Percentiles rank a stretch among this genome's conserved stretches.
Evolutionary conservation across 202 grass and related monocot species (phyloP).

Genomic region (Dendrocalamus latiflorus): DNA sequence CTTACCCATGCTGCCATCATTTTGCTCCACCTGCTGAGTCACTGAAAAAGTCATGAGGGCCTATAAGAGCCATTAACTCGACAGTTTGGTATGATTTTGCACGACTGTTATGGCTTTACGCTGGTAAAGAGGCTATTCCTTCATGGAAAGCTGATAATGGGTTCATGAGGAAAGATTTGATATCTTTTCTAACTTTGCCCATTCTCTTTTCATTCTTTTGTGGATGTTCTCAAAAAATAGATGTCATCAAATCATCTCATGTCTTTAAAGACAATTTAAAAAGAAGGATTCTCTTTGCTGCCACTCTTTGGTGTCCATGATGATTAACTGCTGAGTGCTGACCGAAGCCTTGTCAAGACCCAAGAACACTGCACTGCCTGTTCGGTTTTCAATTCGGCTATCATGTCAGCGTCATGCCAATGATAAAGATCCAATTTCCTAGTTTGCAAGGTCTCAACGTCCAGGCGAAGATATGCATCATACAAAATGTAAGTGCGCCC

Average conservation of each 20-base stretch:
- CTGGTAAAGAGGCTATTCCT: constrained; percentile 39
- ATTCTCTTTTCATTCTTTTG: constrained; percentile 46
- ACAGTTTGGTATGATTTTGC: constrained; percentile 30
- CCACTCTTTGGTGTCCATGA: constrained; percentile 42
- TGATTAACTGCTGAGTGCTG: constrained; percentile 44
- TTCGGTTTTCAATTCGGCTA: constrained; percentile 25
- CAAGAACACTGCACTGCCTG: constrained; percentile 27
- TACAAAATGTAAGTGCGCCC: constrained; percentile 39
- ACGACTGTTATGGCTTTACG: constrained; percentile 32
- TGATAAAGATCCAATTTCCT: constrained; percentile 18
- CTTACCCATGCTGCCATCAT: constrained; percentile 31
- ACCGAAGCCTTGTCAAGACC: constrained; percentile 48
- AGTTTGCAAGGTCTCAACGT: constrained; percentile 11
- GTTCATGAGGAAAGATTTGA: constrained; percentile 46
- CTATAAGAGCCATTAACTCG: constrained; percentile 25
- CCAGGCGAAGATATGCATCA: constrained; percentile 36
- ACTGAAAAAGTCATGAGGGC: constrained; percentile 14
- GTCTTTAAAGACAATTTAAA: constrained; percentile 53
- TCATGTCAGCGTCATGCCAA: constrained; percentile 27
- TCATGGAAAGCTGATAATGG: constrained; percentile 35
- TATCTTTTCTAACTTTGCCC: constrained; percentile 40
- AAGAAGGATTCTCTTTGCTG: constrained; percentile 61
- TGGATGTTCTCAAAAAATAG: constrained; percentile 35
- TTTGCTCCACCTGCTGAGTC: constrained; percentile 20
- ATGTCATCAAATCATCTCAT: constrained; percentile 47